These are phyloP conservation scores for Candida gorgasii DNA, from an alignment of 805 yeast genomes.

Conservation along the genomic window DNA sequence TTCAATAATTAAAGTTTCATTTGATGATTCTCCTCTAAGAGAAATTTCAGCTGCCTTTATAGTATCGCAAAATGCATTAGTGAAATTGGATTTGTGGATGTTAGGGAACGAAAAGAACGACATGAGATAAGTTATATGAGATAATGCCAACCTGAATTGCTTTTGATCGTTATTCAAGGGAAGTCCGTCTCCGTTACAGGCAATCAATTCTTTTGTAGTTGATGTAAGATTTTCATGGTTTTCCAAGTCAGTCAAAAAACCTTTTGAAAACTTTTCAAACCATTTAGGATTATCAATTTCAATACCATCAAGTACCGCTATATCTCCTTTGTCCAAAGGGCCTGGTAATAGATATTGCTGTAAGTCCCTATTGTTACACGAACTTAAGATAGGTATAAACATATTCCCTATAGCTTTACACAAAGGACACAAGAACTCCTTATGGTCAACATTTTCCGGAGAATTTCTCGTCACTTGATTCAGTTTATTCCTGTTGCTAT, in stretches of 20 bases:
- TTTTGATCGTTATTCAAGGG: constrained; percentile 16
- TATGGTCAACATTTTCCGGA: constrained; percentile 70
- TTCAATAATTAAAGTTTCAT: constrained; percentile 47
- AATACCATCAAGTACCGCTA: constrained; percentile 14
- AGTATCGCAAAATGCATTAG: constrained; percentile 50
- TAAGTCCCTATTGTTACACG: constrained; percentile 42
- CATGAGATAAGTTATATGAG: constrained; percentile 37
- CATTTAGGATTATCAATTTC: constrained; percentile 17
- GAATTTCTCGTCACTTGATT: constrained; percentile 78
- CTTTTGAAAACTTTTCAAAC: constrained; percentile 24
- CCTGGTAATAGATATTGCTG: constrained; percentile 21
- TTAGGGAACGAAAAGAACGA: constrained; percentile 41
- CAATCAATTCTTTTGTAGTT: constrained; percentile 30
- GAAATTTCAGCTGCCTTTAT: constrained; percentile 67
- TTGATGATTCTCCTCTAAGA: constrained; percentile 51
- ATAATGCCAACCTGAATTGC: constrained; percentile 28
- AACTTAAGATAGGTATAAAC: constrained; percentile 76
- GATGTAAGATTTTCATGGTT: constrained; percentile 25
- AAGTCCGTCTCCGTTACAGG: constrained; percentile 17
- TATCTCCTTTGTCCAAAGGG: constrained; percentile 5
- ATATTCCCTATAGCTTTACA: constrained; percentile 86
- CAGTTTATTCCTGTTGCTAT: constrained; percentile 54
- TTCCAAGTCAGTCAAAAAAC: constrained; percentile 24
- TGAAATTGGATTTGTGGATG: constrained; percentile 35
- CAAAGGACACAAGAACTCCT: constrained; percentile 84